phyloP scores from a whole-genome alignment of 2,329 filamentous ascomycete species.

The Neopestalotiopsis sp. region DNA sequence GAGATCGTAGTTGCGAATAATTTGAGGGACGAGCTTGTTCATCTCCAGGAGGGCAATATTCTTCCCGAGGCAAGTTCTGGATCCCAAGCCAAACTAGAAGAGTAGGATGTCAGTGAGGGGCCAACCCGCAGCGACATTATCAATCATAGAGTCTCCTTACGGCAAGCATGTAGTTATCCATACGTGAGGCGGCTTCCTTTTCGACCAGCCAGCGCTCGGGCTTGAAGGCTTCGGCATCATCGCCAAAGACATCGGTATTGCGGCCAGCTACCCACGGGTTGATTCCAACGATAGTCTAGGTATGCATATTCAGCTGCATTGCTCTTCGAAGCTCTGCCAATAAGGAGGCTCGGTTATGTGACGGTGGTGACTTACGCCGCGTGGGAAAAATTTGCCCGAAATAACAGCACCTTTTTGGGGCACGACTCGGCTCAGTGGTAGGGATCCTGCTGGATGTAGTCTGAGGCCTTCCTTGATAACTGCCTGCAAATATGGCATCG shows the following conservation, averaged over 20 bases:
- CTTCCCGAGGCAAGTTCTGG: conserved; percentile 42
- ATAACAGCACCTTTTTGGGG: conserved; percentile 41
- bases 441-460: conserved; percentile 48
- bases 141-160: conserved; percentile 26
- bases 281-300: conserved; percentile 38
- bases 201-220: conserved; percentile 48
- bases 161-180: conserved; percentile 40
- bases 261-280: conserved; percentile 43
- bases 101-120: background rate
- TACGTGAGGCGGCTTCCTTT: conserved; percentile 25
- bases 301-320: background rate
- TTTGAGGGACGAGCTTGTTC: conserved; percentile 40
- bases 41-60: conserved; percentile 44
- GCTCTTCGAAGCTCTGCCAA: background rate
- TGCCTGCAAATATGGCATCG: conserved; percentile 52
- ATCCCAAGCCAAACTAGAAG: conserved; percentile 40
- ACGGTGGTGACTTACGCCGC: conserved; percentile 20
- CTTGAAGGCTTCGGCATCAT: conserved; percentile 39
- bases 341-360: background rate
- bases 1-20: conserved; percentile 28
- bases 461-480: conserved; percentile 54
- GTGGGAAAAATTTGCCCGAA: conserved; percentile 32
- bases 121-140: background rate
- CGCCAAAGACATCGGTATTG: conserved; percentile 36
- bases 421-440: conserved; percentile 50